Evolutionary conservation across 2,329 filamentous ascomycete species (phyloP).

Genomic region (Cordyceps fumosorosea): DNA sequence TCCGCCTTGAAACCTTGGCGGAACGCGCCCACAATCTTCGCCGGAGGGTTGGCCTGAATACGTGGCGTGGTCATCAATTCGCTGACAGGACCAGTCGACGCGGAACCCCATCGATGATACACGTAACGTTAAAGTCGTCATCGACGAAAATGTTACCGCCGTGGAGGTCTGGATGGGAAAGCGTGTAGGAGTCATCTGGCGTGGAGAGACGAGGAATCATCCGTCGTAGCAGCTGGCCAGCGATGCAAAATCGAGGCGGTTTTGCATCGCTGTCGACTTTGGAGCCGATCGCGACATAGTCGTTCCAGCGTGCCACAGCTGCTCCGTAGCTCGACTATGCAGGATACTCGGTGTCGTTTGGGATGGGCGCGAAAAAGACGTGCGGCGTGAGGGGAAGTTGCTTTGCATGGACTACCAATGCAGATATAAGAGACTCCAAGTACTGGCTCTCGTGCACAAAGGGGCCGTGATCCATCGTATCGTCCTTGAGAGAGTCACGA

Average conservation of each 20-base stretch:
- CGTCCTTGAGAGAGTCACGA: slow-evolving; percentile 17
- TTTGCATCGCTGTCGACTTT: slow-evolving; percentile 21
- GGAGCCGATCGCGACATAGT: slow-evolving; percentile 17
- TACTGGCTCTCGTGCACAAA: slow-evolving; percentile 21
- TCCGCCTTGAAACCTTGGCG: slow-evolving; percentile 10
- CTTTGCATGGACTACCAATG: slow-evolving; percentile 18
- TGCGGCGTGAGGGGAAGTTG: slow-evolving; percentile 22
- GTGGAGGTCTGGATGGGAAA: slow-evolving; percentile 21
- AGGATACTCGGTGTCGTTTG: slow-evolving; percentile 19
- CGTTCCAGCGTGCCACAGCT: slow-evolving; percentile 15
- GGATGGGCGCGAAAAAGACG: slow-evolving; percentile 24
- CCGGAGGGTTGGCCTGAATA: background rate
- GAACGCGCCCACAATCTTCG: slow-evolving; percentile 10
- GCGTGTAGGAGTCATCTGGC: slow-evolving; percentile 3
- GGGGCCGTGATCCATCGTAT: slow-evolving; percentile 22
- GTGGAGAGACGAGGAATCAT: slow-evolving; percentile 20
- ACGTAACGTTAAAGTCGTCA: slow-evolving; percentile 20
- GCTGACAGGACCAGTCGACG: slow-evolving; percentile 14
- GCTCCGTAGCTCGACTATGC: slow-evolving; percentile 16
- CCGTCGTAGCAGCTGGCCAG: slow-evolving; percentile 17
- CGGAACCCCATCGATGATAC: slow-evolving; percentile 20
- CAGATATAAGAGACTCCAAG: slow-evolving; percentile 20
- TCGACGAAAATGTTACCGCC: slow-evolving; percentile 22
- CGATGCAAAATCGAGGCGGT: slow-evolving; percentile 15
- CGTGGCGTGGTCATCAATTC: slow-evolving; percentile 11